A percentile compares a stretch with the other conserved stretches of the same genome.
Evolutionary conservation across 441 rosid species (phyloP).

Genomic region (Pelargonium fulgidum): DNA sequence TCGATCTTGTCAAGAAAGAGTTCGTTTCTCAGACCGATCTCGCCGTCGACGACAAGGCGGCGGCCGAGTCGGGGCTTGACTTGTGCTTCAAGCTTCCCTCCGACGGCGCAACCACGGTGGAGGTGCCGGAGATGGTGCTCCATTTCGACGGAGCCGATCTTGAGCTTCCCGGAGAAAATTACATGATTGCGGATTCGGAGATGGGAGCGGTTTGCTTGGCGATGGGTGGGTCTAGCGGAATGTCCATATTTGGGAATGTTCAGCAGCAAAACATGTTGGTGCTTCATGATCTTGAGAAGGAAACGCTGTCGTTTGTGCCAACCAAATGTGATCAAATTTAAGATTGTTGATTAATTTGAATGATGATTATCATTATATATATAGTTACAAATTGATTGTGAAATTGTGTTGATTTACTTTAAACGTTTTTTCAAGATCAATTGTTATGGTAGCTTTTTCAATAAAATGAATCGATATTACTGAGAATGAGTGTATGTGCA

Average conservation of each 20-base stretch:
- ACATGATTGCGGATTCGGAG: slow-evolving; percentile 58
- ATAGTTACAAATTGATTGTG: too few relatives aligned
- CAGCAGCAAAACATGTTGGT: slow-evolving; percentile 85
- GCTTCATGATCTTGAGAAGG: slow-evolving; percentile 55
- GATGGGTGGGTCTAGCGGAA: slow-evolving; percentile 68
- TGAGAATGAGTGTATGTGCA: too few relatives aligned
- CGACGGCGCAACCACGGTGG: slow-evolving; percentile 23
- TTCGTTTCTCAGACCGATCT: slow-evolving; percentile 43
- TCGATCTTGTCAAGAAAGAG: slow-evolving; percentile 35
- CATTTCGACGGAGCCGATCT: slow-evolving; percentile 73
- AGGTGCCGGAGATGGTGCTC: slow-evolving; percentile 60
- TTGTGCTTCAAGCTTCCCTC: slow-evolving; percentile 63
- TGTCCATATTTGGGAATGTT: slow-evolving; percentile 83
- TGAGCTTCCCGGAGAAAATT: slow-evolving; percentile 75
- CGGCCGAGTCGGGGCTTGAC: slow-evolving; percentile 61
- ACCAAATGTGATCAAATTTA: slow-evolving; percentile 50
- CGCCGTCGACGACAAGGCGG: slow-evolving; percentile 37
- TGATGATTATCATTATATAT: too few relatives aligned
- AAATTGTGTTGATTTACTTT: too few relatives aligned
- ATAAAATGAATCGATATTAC: too few relatives aligned
- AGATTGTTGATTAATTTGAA: too few relatives aligned
- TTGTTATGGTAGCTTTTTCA: too few relatives aligned
- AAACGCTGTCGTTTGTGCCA: slow-evolving; percentile 62
- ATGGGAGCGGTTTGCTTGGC: slow-evolving; percentile 67
- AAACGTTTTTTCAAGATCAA: not conserved